Base-by-base conservation (phyloP, 2,329 filamentous ascomycete genomes). In the Monilinia fructicola region DNA sequence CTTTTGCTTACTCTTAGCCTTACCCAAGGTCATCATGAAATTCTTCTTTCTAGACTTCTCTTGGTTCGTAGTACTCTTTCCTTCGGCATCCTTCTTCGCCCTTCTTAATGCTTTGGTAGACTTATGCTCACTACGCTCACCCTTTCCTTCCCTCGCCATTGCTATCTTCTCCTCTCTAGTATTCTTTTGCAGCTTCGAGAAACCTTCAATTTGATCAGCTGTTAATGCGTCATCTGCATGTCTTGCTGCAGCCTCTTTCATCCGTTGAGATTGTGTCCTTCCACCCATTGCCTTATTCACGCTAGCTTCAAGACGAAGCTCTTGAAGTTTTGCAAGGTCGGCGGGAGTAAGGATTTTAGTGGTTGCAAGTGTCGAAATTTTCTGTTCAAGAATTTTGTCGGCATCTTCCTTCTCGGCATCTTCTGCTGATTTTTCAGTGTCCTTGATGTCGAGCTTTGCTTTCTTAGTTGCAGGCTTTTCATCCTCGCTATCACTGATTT, bases 1-100 rank as follows among this genome's bases (percentile, higher is more conserved):
- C 88, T 97, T 97, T 76, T 95, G 90, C 84, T 98, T 99, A 72
- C 85, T 86, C 84, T 95, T 96, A 14, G 95, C 95, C 83, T 99
- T 98, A 67, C 94, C 92, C 68, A 99, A 80, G 50, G 94, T 98
- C 95, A 99, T 99, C 74, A 99, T 78, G 80, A 99, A 96, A 79
- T 99, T 99, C 90, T 99, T 99, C 85, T 92, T 92, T 73, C 94
- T 84, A 53, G 91, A 87, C 86, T 99, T 99, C 83, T 99, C 95
- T 81, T 91, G 91, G 80, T 99, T 99, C 71, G 94, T 98, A 48
- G 92, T 93, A 77, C 91, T 96, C 87, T 98, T 98, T 75, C 95
- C 95, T 79, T 93, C 87, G 2, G 87, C 84, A 74, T 89, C 87
- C 85, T 96, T 96, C 84, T 93, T 92, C 77, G 92, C 87, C 83